Evolutionary conservation across 108 stramenopile genomes (phyloP).

Genomic region (Skeletonema costatum): DNA sequence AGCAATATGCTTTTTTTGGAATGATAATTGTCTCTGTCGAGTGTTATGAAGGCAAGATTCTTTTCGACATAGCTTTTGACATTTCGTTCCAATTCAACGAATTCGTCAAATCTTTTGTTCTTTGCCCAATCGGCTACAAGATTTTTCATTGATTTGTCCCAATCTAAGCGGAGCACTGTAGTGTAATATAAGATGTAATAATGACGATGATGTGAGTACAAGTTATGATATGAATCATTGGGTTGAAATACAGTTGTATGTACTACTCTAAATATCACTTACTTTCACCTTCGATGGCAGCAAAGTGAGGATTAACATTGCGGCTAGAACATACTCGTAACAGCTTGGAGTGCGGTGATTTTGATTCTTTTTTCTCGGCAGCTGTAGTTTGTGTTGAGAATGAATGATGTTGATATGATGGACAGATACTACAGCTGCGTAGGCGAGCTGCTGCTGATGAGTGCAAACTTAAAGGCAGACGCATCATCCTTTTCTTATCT

Average conservation of each 20-base stretch:
- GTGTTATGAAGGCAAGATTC: constrained; percentile 11
- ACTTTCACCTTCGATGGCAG: constrained; percentile 23
- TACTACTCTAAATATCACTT: too few relatives aligned
- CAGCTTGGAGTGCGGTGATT: constrained; percentile 30
- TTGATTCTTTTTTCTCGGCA: not conserved
- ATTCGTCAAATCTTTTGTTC: constrained; percentile 9
- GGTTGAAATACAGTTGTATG: too few relatives aligned
- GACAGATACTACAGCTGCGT: not conserved
- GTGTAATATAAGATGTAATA: too few relatives aligned
- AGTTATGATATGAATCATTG: too few relatives aligned
- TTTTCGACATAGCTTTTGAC: constrained; percentile 13
- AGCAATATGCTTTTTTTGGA: not conserved
- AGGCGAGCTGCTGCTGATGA: not conserved
- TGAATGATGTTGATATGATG: not conserved
- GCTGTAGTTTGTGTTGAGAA: not conserved
- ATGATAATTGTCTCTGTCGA: not conserved
- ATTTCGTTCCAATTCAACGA: constrained; percentile 16
- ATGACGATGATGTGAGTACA: too few relatives aligned
- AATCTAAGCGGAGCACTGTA: constrained; percentile 3
- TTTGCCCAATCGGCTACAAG: constrained; percentile 9
- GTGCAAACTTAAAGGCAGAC: not conserved
- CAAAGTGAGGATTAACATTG: constrained; percentile 25
- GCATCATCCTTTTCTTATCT: not conserved
- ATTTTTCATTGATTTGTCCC: constrained; percentile 3
- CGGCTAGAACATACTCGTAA: constrained; percentile 22